Evolutionary conservation across 441 rosid genomes (phyloP), one percentile per base, ranked within the genome.

Genomic region (Populus tomentosa): DNA sequence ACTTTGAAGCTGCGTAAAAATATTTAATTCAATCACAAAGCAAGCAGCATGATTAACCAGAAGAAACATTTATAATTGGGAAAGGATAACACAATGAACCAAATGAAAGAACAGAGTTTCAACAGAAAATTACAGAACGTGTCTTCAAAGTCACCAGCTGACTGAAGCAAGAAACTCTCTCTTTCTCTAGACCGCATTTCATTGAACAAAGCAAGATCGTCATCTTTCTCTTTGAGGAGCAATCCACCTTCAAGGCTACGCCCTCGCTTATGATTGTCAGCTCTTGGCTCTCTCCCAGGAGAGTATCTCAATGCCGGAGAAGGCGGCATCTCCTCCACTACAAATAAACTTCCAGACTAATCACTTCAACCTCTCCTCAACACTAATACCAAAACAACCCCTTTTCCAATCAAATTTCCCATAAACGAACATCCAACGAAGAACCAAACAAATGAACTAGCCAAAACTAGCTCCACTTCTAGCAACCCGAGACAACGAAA

Each of bases 171-270:
- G 81, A 94, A 96, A 87, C 70, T 75, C 66, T 92, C 98, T 71
- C 87, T 89, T 84, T 96, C 98, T 80, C 86, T 91, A 28, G 88
- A 85, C 85, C 90, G 98, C 98, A 96, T 80, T 84, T 96, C 98
- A 70, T 87, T 91, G 82, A 96, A 96, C 87, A 96, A 82, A 3
- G 96, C 93, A 73, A 94, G 98, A 80, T 96, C 97, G 1, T 96
- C 99, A 40, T 96, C 98, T 76, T 90, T 89, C 71, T 89, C 98
- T 82, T 78, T 86, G 79, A 87, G 85, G n/a, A 87, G 75, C 79
- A 86, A 79, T 32, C 90, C 90, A 10, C 94, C 88, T 76, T 92
- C 99, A 64, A 94, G 83, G 79, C 98, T 96, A 46, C 83, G 88
- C 28, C 98, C 97, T 28, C 98, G 87, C 83, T 84, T 92, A 72